Percentiles rank a stretch among this genome's conserved stretches.
phyloP scores from a whole-genome alignment of 495 filamentous ascomycete genomes.

The Penicillium dipodomyicola region DNA sequence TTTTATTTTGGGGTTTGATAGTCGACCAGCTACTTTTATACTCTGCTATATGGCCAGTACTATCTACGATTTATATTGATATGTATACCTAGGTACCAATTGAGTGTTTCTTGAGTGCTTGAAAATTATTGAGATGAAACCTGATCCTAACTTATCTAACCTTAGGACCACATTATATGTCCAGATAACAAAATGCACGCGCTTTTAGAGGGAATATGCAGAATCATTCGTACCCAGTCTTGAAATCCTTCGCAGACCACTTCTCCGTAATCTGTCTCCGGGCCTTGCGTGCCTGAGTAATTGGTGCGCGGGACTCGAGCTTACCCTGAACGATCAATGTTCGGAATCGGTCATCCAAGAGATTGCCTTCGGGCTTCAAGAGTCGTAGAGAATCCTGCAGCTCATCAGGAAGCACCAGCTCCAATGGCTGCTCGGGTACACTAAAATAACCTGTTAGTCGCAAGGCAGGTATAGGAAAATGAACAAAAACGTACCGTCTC shows the following conservation, averaged over 20 bases:
- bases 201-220: constrained; percentile 26
- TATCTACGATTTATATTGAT: not conserved
- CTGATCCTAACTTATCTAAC: not conserved
- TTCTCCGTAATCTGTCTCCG: constrained; percentile 84
- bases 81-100: not conserved
- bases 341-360: constrained; percentile 87
- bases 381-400: constrained; percentile 84
- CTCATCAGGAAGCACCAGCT: constrained; percentile 90
- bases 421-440: constrained; percentile 74
- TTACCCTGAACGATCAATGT: constrained; percentile 85
- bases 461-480: not conserved
- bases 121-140: constrained; percentile 4
- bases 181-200: constrained; percentile 31
- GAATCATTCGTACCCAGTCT: constrained; percentile 40
- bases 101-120: not conserved
- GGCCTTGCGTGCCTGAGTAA: constrained; percentile 74
- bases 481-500: constrained; percentile 47
- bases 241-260: constrained; percentile 96
- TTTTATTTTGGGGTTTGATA: constrained; percentile 8
- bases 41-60: not conserved
- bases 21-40: not conserved
- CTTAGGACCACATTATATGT: constrained; percentile 26
- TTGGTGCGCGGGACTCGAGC: constrained; percentile 73
- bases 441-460: constrained; percentile 39
- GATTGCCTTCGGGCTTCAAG: constrained; percentile 91